Evolutionary conservation across 2,329 filamentous ascomycete species (phyloP).

Genomic region (Xylariales sp.): DNA sequence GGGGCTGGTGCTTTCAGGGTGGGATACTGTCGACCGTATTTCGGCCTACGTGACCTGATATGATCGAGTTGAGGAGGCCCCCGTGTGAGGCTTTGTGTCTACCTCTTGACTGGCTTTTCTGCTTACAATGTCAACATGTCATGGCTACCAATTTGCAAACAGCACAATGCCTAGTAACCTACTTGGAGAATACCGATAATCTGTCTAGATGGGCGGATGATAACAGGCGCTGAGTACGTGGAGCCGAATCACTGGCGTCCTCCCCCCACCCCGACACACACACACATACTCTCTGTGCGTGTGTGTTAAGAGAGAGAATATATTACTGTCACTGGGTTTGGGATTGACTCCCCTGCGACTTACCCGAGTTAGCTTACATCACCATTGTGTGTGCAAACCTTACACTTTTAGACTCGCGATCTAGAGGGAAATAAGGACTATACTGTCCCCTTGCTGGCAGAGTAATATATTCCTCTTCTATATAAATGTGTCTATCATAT

Average conservation of each 20-base stretch:
- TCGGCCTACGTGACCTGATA: neutral
- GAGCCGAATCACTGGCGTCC: neutral
- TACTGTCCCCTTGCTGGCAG: neutral
- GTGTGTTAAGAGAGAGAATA: no score
- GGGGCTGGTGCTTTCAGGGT: neutral
- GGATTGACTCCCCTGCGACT: neutral
- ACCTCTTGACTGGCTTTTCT: neutral
- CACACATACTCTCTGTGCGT: no score
- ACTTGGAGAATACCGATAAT: neutral
- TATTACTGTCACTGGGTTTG: neutral
- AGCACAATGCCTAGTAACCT: neutral
- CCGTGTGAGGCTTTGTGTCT: neutral
- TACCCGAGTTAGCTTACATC: neutral
- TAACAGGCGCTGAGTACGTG: no score
- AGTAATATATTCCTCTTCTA: neutral
- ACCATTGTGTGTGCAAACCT: neutral
- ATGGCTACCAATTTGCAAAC: neutral
- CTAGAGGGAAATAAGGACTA: neutral
- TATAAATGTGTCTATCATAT: constrained; percentile 23
- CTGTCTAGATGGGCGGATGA: neutral
- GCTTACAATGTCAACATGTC: neutral
- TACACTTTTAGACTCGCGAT: neutral
- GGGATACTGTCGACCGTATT: neutral
- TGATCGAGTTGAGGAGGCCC: neutral
- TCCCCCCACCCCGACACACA: no score